Base-by-base conservation (phyloP, 2,329 filamentous ascomycete genomes). In the Stemphylium lycopersici region DNA sequence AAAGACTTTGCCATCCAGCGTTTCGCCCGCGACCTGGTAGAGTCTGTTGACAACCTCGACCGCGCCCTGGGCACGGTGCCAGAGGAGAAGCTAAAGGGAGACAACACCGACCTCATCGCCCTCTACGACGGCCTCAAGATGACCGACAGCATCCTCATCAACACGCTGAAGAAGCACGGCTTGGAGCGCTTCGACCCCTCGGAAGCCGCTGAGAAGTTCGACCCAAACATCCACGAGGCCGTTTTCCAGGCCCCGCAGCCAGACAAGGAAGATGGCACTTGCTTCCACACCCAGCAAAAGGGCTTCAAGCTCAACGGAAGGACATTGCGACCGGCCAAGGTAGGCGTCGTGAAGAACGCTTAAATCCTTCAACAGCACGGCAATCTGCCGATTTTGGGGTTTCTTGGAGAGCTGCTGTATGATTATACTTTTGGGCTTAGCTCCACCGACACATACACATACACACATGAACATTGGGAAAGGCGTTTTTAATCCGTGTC, bases 11-110 rank as follows among this genome's bases (percentile, higher is more conserved):
- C 93, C 70, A 95, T 99, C 71, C 91, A 96, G 76, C 81, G 88
- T 66, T 98, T 99, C 79, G 91, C 93, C 72, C 90, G 91, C 77
- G 95, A 99, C 78, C 87, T 99, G 40, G 86, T 98, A 66, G 95
- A 99, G 76, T 91, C 87, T 72, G 88, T 99, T 71, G 95, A 99
- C 80, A 99, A 98, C 83, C 87, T 99, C 61, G 95, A 99, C 79
- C 93, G 93, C 64, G 95, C 95, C 38, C 85, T 99, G 38, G 77
- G 81, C 60, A 91, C 88, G 70, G 93, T 96, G 11, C 87, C 91
- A 16, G 74, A 84, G 56, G 88, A 91, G 36, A 91, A 90, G 78
- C 83, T 96, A 60, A 81, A 81, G 18, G 67, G 84, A 47, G 79
- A 85, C 20, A 85, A 86, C 74, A 83, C 90, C 74, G 92, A 97